Conservation (phyloP, 2,329 filamentous ascomycete species). For the Elsinoe necatrix region DNA sequence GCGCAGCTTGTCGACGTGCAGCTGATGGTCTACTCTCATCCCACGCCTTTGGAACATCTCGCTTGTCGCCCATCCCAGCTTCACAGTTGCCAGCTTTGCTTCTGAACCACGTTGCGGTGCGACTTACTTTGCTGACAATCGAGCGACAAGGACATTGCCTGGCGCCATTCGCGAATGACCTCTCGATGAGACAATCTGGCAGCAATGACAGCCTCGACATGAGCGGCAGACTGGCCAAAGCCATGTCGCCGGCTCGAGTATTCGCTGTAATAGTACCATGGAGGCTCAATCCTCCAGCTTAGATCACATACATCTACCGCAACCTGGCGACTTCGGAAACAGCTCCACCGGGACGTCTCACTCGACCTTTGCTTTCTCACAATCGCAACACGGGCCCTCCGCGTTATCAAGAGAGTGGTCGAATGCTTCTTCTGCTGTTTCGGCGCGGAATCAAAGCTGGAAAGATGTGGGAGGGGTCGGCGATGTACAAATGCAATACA, state of each 20-base stretch:
- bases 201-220: neutral
- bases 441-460: neutral
- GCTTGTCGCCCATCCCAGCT: neutral
- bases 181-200: neutral
- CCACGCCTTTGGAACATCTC: neutral
- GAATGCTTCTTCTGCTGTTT: neutral
- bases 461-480: neutral
- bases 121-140: neutral
- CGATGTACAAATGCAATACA: constrained; percentile 8
- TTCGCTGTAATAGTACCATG: constrained; percentile 4
- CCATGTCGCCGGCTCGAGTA: constrained; percentile 11
- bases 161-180: neutral
- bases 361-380: neutral
- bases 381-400: neutral
- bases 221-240: constrained; percentile 8
- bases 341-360: neutral
- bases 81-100: neutral
- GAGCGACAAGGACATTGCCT: neutral
- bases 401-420: neutral
- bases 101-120: neutral
- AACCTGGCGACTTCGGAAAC: neutral
- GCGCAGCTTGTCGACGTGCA: neutral
- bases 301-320: constrained; percentile 12
- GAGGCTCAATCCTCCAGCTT: constrained; percentile 13
- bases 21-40: neutral